Base-by-base conservation (phyloP, 2,329 filamentous ascomycete genomes). In the Coniochaeta hoffmannii region DNA sequence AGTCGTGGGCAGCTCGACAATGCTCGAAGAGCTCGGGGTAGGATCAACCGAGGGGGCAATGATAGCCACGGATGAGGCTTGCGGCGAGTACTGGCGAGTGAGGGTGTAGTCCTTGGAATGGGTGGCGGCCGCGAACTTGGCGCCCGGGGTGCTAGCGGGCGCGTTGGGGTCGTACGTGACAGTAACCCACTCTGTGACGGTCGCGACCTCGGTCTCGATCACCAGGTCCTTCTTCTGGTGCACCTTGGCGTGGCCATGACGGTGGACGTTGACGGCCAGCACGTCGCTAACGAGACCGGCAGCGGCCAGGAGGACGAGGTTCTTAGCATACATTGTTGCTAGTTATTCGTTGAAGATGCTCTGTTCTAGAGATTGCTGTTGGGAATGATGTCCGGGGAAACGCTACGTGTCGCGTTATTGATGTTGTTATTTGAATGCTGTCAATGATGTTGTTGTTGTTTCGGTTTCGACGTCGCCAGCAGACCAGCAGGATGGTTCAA, bases 241-340 rank as follows among this genome's bases (percentile, higher is more conserved):
- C 17, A 61, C 53, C 49, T 68, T 65, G 51, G 63, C 60, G 60
- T 76, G 73, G 51, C 65, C 64, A 62, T 75, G 72, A 46, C 71
- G 73, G 66, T 76, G 72, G 57, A 69, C 62, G 66, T 71, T 72
- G 60, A 72, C 63, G 60, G 73, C 77, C 38, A 72, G 56, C 58
- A 70, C 70, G 65, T 76, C 71, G 61, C 74, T 69, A 61, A 72
- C 68, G 50, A 80, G 69, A 56, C 73, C 68, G 55, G 73, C 68
- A 54, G 73, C 74, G 54, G 72, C 71, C 56, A 79, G 63, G 55
- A 71, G 65, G 56, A 76, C 57, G 63, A 74, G 60, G 53, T 63
- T 68, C 61, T 75, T 77, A 65, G 69, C 63, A 60, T 71, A 67
- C 76, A 79, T 79, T 17, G 58, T 72, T 51, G 49, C 49, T 51